Percentiles rank a stretch among this genome's conserved stretches.
These are phyloP conservation scores for Eucalyptus dawsonii DNA, from an alignment of 345 rosid genomes.

Conservation along the genomic window DNA sequence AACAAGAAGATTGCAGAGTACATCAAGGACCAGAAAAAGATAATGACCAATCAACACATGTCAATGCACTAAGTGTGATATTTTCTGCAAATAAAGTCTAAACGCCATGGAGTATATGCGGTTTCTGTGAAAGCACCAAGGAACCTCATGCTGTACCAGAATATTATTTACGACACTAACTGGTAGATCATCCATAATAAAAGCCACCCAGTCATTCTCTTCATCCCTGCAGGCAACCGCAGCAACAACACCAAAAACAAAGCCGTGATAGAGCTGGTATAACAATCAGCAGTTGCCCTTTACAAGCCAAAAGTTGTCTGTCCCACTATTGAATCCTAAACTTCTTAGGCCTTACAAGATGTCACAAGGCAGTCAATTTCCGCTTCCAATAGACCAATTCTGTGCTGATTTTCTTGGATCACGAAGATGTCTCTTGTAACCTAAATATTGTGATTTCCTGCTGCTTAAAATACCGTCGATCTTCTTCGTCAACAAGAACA, in stretches of 20 bases:
- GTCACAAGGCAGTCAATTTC: neutral
- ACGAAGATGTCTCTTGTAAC: conserved; percentile 58
- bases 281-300: neutral
- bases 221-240: neutral
- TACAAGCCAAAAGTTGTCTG: neutral
- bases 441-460: conserved; percentile 87
- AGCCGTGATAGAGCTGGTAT: neutral
- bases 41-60: neutral
- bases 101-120: neutral
- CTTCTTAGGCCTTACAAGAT: neutral
- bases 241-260: neutral
- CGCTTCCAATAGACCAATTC: neutral
- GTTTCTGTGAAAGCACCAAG: neutral
- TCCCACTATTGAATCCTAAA: neutral
- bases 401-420: neutral
- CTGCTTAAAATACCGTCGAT: conserved; percentile 93
- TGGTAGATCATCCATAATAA: neutral
- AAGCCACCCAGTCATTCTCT: neutral
- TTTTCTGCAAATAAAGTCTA: neutral
- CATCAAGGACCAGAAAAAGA: neutral
- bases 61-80: neutral
- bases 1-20: neutral
- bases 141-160: neutral
- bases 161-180: neutral
- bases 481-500: conserved; percentile 95